A percentile compares a stretch with the other conserved stretches of the same genome.
These are phyloP conservation scores for Mycena albidolilacea DNA, from an alignment of 768 basidiomycete species.

Conservation along the genomic window DNA sequence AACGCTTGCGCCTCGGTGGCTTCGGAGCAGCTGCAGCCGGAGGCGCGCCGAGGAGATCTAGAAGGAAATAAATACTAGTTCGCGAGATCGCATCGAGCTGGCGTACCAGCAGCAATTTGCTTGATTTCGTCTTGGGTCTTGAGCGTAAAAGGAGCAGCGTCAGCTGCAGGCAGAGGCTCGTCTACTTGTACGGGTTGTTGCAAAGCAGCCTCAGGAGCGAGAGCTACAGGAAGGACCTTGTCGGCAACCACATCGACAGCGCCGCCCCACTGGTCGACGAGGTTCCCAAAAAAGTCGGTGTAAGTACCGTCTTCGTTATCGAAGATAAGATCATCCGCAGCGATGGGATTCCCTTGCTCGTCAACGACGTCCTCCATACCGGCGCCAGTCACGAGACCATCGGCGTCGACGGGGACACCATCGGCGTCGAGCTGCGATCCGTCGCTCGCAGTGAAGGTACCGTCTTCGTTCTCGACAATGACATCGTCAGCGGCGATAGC, in stretches of 20 bases:
- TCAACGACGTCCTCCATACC: slow-evolving; percentile 21
- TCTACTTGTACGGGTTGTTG: slow-evolving; percentile 4
- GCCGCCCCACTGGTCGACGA: slow-evolving; percentile 23
- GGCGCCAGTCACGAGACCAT: slow-evolving; percentile 9
- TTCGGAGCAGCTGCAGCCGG: slow-evolving; percentile 12
- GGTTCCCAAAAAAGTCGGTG: slow-evolving; percentile 19
- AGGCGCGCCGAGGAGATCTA: slow-evolving; percentile 15
- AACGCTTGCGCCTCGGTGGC: slow-evolving; percentile 1
- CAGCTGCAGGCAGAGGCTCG: neutral
- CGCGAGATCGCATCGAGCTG: neutral
- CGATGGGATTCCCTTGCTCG: slow-evolving; percentile 13
- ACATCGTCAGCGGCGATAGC: slow-evolving; percentile 14
- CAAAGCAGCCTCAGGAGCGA: slow-evolving; percentile 10
- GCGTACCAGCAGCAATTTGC: slow-evolving; percentile 17
- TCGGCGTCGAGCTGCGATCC: slow-evolving; percentile 24
- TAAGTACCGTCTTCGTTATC: slow-evolving; percentile 20
- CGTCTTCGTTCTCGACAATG: slow-evolving; percentile 26
- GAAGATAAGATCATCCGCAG: slow-evolving; percentile 9
- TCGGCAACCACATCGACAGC: slow-evolving; percentile 2
- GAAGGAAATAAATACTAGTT: neutral
- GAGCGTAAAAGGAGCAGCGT: neutral
- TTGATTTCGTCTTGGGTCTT: slow-evolving; percentile 21
- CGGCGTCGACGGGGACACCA: slow-evolving; percentile 14
- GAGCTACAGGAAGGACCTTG: neutral
- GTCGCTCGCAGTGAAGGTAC: slow-evolving; percentile 22